Conservation (phyloP, 2,329 filamentous ascomycete species). For the Penicillium oxalicum region DNA sequence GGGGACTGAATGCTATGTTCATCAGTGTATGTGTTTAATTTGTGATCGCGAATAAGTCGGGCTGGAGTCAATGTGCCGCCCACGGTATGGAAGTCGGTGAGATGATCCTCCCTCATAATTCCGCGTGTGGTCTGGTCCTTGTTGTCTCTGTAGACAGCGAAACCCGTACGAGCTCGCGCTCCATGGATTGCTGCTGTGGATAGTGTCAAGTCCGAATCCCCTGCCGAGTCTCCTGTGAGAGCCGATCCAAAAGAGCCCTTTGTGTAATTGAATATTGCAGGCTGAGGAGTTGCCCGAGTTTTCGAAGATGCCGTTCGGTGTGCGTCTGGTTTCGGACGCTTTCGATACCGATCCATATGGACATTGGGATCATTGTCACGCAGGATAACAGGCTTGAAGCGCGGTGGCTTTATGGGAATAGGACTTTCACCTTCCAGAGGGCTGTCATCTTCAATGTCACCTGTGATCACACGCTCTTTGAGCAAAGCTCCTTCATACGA, state of each 20-base stretch:
- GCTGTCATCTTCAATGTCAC: slow-evolving; percentile 44
- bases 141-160: slow-evolving; percentile 37
- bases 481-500: slow-evolving; percentile 40
- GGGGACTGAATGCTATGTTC: slow-evolving; percentile 8
- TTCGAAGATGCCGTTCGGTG: slow-evolving; percentile 4
- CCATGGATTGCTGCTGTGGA: slow-evolving; percentile 23
- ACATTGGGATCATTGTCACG: slow-evolving; percentile 31
- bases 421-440: slow-evolving; percentile 43
- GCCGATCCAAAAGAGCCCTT: slow-evolving; percentile 10
- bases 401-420: slow-evolving; percentile 31
- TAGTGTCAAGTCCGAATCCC: slow-evolving; percentile 31
- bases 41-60: slow-evolving; percentile 20
- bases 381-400: slow-evolving; percentile 28
- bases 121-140: slow-evolving; percentile 6
- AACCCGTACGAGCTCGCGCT: slow-evolving; percentile 24
- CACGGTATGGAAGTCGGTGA: slow-evolving; percentile 1
- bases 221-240: slow-evolving; percentile 14
- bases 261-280: neutral
- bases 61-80: slow-evolving; percentile 15
- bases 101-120: slow-evolving; percentile 7
- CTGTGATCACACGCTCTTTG: slow-evolving; percentile 43
- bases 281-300: neutral
- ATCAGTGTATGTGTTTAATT: slow-evolving; percentile 15
- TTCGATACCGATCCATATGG: slow-evolving; percentile 23
- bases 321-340: slow-evolving; percentile 17